Conservation (phyloP, 306 rosid genomes). For the Canavalia ensiformis region DNA sequence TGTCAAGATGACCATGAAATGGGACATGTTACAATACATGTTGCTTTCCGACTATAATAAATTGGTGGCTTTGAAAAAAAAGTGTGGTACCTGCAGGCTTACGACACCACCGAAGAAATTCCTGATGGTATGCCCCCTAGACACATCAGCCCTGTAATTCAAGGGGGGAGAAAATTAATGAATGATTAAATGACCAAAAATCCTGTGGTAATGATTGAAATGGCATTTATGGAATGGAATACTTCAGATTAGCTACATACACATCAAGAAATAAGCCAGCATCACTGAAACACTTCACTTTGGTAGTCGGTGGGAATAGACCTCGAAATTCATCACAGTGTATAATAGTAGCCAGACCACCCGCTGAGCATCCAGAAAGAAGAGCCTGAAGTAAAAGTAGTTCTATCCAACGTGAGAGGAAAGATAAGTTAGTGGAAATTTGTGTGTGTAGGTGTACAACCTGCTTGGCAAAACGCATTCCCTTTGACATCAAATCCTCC, state of each 20-base stretch:
- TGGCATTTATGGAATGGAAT: constrained; percentile 33
- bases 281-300: constrained; percentile 93
- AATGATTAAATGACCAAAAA: constrained; percentile 40
- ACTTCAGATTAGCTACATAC: constrained; percentile 53
- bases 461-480: constrained; percentile 89
- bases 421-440: constrained; percentile 8
- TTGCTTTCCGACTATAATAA: constrained; percentile 21
- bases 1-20: not conserved
- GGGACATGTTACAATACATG: constrained; percentile 1
- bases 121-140: constrained; percentile 73
- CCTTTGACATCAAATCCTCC: constrained; percentile 83
- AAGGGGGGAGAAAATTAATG: constrained; percentile 28
- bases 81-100: constrained; percentile 67
- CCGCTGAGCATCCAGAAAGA: constrained; percentile 98
- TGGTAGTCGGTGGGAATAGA: constrained; percentile 69
- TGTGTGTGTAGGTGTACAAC: constrained; percentile 41
- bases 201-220: constrained; percentile 18
- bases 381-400: constrained; percentile 73
- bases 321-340: constrained; percentile 83
- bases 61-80: not conserved
- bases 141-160: constrained; percentile 68
- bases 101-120: constrained; percentile 74
- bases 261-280: constrained; percentile 92
- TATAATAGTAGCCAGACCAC: constrained; percentile 83
- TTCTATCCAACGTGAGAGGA: constrained; percentile 30